phyloP scores from a whole-genome alignment of 345 rosid species.

The Clausena lansium region DNA sequence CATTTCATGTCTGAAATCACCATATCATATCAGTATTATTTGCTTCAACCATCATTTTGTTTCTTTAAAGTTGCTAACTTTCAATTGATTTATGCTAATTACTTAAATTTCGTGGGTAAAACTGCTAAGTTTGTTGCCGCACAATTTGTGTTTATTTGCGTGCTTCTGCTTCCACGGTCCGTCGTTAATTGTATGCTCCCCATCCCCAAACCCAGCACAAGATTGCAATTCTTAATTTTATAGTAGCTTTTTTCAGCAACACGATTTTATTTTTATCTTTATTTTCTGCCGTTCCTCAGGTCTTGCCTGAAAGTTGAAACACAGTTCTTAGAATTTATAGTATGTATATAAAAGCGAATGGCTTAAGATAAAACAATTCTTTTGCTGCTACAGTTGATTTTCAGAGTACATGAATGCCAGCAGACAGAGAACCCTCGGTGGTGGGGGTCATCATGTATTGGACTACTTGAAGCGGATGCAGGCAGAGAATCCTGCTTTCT shows the following conservation, averaged over 20 bases:
- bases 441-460: conserved; percentile 57
- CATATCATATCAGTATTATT: background rate
- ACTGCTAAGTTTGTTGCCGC: background rate
- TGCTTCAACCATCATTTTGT: background rate
- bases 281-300: background rate
- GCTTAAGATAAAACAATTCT: background rate
- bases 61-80: background rate
- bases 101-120: background rate
- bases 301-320: background rate
- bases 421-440: conserved; percentile 49
- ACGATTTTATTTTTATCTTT: background rate
- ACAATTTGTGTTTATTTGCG: background rate
- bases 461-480: conserved; percentile 63
- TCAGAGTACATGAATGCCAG: conserved; percentile 29
- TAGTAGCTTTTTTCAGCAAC: background rate
- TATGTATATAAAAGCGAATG: background rate
- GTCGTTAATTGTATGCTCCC: background rate
- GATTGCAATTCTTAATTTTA: background rate
- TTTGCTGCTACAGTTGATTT: conserved; percentile 15
- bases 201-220: background rate
- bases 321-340: background rate
- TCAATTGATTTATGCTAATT: background rate
- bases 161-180: background rate
- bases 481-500: conserved; percentile 60
- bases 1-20: background rate